A percentile compares a stretch with the other conserved stretches of the same genome.
Evolutionary conservation across 257 asterid genomes (phyloP).

Genomic region (Rehmannia glutinosa): DNA sequence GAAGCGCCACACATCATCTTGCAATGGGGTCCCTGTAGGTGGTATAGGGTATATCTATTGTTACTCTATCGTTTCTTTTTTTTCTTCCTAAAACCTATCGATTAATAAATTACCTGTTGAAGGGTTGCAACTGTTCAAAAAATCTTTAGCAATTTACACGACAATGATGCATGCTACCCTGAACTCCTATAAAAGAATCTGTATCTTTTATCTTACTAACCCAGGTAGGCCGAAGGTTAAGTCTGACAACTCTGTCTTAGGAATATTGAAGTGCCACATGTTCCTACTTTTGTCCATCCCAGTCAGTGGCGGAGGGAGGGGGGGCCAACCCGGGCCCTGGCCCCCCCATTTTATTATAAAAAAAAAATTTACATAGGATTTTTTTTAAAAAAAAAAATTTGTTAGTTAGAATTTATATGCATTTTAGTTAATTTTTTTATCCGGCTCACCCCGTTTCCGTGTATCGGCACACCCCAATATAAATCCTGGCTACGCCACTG

Average conservation of each 20-base stretch:
- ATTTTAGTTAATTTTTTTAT: too few relatives aligned
- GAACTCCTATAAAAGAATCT: neutral
- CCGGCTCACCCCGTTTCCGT: too few relatives aligned
- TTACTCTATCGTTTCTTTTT: slow-evolving; percentile 12
- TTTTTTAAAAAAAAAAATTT: too few relatives aligned
- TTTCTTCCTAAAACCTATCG: neutral
- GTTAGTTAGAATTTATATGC: too few relatives aligned
- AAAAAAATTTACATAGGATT: too few relatives aligned
- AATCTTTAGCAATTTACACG: neutral
- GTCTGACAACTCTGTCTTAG: neutral
- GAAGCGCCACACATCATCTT: slow-evolving; percentile 67
- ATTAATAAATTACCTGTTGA: neutral
- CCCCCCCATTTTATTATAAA: too few relatives aligned
- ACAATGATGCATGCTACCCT: neutral
- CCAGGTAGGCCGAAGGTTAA: neutral
- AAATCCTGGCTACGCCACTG: too few relatives aligned
- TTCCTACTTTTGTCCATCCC: neutral
- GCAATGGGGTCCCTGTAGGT: slow-evolving; percentile 95
- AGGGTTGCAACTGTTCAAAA: neutral
- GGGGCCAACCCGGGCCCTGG: too few relatives aligned
- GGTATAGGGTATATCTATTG: slow-evolving; percentile 74
- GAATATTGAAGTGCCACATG: neutral
- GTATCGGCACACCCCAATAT: too few relatives aligned
- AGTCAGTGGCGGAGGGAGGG: too few relatives aligned
- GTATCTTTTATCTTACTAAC: neutral